A percentile compares a stretch with the other conserved stretches of the same genome.
Conservation (phyloP, 2,329 filamentous ascomycete species). For the Beauveria sp. region DNA sequence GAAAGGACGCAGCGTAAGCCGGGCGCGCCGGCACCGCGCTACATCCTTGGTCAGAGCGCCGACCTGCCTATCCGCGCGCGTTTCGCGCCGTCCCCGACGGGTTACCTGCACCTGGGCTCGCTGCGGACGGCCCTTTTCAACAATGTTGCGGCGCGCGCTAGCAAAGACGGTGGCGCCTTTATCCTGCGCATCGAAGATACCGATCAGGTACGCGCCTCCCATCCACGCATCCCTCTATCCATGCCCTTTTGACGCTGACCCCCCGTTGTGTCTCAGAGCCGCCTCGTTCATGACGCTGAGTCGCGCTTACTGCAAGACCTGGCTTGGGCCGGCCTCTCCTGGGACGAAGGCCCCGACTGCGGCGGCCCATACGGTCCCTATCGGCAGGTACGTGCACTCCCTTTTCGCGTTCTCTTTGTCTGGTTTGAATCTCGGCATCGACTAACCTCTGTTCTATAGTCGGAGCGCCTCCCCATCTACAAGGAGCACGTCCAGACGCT, state of each 20-base stretch:
- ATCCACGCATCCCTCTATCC: constrained; percentile 10
- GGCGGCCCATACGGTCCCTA: constrained; percentile 82
- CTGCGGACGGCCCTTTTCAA: constrained; percentile 93
- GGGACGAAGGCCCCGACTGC: constrained; percentile 88
- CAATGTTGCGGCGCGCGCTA: constrained; percentile 80
- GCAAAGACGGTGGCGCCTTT: constrained; percentile 68
- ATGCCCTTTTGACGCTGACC: background rate
- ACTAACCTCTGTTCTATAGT: constrained; percentile 39
- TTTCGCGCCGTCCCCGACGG: constrained; percentile 93
- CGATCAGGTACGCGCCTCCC: constrained; percentile 58
- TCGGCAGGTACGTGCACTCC: constrained; percentile 52
- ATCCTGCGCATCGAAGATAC: constrained; percentile 91
- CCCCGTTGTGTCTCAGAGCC: constrained; percentile 47
- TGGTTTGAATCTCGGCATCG: too few relatives aligned
- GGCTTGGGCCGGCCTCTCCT: constrained; percentile 79
- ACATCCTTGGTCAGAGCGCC: constrained; percentile 37
- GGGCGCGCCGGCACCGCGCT: constrained; percentile 14
- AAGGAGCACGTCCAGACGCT: constrained; percentile 61
- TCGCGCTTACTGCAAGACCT: constrained; percentile 70
- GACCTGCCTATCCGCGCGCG: constrained; percentile 53
- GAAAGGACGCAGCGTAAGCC: background rate
- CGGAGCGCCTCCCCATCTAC: constrained; percentile 70
- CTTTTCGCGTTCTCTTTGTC: too few relatives aligned
- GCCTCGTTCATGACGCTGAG: constrained; percentile 75
- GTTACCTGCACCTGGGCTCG: constrained; percentile 86